Conservation (phyloP, 2,329 filamentous ascomycete species). For the Curvularia spicifera region DNA sequence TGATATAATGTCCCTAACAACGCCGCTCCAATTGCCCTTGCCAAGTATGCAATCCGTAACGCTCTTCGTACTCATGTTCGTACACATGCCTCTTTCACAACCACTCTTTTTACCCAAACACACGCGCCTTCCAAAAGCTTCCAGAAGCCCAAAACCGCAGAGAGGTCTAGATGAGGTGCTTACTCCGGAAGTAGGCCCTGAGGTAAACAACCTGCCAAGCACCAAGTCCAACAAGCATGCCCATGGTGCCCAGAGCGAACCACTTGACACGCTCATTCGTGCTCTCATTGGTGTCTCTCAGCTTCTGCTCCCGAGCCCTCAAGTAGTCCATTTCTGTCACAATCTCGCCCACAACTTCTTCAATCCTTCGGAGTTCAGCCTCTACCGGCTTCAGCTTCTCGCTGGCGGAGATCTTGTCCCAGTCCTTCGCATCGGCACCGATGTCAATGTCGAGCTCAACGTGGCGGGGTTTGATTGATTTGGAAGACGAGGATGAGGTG, state of each 20-base stretch:
- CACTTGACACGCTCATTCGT: conserved; percentile 98
- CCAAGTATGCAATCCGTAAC: conserved; percentile 27
- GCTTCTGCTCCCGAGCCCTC: conserved; percentile 85
- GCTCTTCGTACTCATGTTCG: conserved; percentile 1
- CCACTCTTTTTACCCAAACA: conserved; percentile 8
- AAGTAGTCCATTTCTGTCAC: conserved; percentile 97
- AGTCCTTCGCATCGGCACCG: conserved; percentile 96
- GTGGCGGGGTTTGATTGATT: conserved; percentile 61
- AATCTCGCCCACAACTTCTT: conserved; percentile 87
- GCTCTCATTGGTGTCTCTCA: conserved; percentile 98
- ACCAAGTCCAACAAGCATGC: conserved; percentile 85
- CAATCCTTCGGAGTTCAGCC: conserved; percentile 88
- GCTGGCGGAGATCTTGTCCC: conserved; percentile 91
- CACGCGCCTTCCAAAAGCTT: not conserved
- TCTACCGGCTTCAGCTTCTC: conserved; percentile 99
- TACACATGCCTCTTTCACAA: not conserved
- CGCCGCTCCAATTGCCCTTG: conserved; percentile 27
- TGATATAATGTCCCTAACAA: conserved; percentile 29
- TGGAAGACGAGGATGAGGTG: conserved; percentile 48
- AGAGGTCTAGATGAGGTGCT: conserved; percentile 57
- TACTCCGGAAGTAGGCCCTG: conserved; percentile 83
- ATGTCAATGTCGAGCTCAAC: conserved; percentile 96
- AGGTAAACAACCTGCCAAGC: conserved; percentile 98
- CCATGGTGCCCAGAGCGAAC: conserved; percentile 95
- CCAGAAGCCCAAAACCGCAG: no score